Evolutionary conservation across 192 early-diverging fungal species (phyloP).

Genomic region (Entomortierella lignicola): DNA sequence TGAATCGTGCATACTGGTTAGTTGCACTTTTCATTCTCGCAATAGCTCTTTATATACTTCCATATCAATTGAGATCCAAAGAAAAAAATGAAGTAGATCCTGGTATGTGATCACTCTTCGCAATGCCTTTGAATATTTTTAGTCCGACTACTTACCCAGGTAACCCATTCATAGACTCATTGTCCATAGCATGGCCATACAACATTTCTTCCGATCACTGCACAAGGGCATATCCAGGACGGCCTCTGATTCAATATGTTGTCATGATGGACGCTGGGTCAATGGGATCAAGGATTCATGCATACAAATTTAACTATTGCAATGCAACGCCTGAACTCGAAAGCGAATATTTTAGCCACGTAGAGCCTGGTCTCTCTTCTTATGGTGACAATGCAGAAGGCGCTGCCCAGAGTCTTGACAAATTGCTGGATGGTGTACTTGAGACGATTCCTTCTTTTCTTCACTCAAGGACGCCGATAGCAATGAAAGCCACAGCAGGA

Average conservation of each 20-base stretch:
- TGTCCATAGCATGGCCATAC: slow-evolving; percentile 29
- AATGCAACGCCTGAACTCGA: slow-evolving; percentile 85
- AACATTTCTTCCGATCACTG: slow-evolving; percentile 68
- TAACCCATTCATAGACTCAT: background rate
- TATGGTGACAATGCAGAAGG: slow-evolving; percentile 77
- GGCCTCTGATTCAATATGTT: slow-evolving; percentile 89
- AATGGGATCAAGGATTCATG: slow-evolving; percentile 96
- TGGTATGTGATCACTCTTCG: background rate
- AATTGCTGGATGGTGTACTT: slow-evolving; percentile 79
- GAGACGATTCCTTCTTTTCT: slow-evolving; percentile 76
- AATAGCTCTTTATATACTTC: background rate
- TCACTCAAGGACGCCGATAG: slow-evolving; percentile 86
- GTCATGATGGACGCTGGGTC: slow-evolving; percentile 97
- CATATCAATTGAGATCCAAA: background rate
- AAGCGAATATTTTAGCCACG: slow-evolving; percentile 87
- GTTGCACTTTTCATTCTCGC: background rate
- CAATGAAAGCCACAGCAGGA: slow-evolving; percentile 97
- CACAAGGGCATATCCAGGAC: slow-evolving; percentile 67
- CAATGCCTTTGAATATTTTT: no score
- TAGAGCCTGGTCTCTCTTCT: slow-evolving; percentile 88
- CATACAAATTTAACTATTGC: slow-evolving; percentile 97
- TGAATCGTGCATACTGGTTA: slow-evolving; percentile 16
- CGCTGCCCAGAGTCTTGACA: slow-evolving; percentile 86
- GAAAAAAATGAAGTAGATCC: background rate
- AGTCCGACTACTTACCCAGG: background rate